Conservation (phyloP, 108 stramenopile genomes). For the Cyclotella atomus region DNA sequence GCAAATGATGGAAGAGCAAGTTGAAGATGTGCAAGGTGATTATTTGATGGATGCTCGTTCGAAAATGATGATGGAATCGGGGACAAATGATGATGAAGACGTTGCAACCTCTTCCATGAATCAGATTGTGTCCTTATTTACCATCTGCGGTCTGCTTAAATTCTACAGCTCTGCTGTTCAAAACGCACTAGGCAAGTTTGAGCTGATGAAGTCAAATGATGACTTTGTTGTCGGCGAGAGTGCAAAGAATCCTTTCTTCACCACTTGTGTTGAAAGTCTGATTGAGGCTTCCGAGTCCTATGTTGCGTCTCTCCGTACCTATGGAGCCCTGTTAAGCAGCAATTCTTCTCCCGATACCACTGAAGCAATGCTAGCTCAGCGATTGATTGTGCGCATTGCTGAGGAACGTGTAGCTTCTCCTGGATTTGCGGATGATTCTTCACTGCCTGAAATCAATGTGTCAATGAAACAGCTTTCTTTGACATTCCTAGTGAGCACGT, state of each 20-base stretch:
- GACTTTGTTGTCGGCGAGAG: neutral
- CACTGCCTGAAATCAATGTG: conserved; percentile 27
- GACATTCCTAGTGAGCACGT: conserved; percentile 62
- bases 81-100: conserved; percentile 60
- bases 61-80: conserved; percentile 17
- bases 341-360: conserved; percentile 60
- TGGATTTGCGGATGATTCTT: conserved; percentile 68
- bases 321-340: conserved; percentile 73
- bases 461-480: conserved; percentile 58
- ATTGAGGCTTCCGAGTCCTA: conserved; percentile 69
- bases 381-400: conserved; percentile 63
- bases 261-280: conserved; percentile 66
- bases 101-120: conserved; percentile 55
- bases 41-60: conserved; percentile 12
- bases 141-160: conserved; percentile 79
- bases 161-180: conserved; percentile 76
- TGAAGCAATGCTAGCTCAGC: conserved; percentile 67
- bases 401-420: conserved; percentile 74
- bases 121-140: conserved; percentile 70
- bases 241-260: conserved; percentile 60
- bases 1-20: conserved; percentile 28
- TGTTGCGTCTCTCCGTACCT: conserved; percentile 80
- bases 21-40: conserved; percentile 39
- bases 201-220: neutral
- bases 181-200: conserved; percentile 60